phyloP scores from a whole-genome alignment of 805 yeast genomes.

The Teunomyces barrocoloradensis region DNA sequence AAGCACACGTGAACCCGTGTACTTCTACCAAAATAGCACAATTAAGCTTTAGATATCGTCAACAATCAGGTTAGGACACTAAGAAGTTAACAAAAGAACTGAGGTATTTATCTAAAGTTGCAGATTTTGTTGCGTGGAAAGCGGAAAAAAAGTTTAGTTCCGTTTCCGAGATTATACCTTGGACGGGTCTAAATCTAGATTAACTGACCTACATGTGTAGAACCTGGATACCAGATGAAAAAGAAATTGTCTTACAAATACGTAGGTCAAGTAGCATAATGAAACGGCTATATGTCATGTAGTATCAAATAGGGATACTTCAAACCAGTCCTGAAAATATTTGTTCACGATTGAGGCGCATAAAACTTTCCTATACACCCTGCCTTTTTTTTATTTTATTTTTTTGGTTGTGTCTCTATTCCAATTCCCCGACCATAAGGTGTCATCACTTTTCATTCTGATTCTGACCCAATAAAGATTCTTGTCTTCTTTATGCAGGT shows the following conservation, averaged over 20 bases:
- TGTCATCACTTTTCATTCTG: constrained; percentile 3
- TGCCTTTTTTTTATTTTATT: not conserved
- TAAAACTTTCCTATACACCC: not conserved
- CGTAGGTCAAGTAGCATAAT: not conserved
- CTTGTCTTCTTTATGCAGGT: not conserved
- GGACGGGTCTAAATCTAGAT: not conserved
- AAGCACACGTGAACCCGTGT: not conserved
- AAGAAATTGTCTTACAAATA: not conserved
- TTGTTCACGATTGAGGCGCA: constrained; percentile 2
- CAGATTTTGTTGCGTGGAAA: not conserved
- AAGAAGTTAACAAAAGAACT: not conserved
- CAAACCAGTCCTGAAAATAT: constrained; percentile 1
- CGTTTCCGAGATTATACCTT: not conserved
- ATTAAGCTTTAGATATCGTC: constrained; percentile 1
- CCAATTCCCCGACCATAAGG: constrained; percentile 1
- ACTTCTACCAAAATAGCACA: not conserved
- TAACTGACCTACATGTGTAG: not conserved
- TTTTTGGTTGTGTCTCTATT: not conserved
- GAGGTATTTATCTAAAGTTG: constrained; percentile 1
- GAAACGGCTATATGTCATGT: constrained; percentile 1
- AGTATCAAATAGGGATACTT: not conserved
- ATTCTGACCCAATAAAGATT: constrained; percentile 1
- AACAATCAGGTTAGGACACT: not conserved
- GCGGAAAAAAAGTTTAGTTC: constrained; percentile 1
- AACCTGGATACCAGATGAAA: not conserved